Evolutionary conservation across 495 filamentous ascomycete genomes (phyloP).

Genomic region (Massariosphaeria phaeospora): DNA sequence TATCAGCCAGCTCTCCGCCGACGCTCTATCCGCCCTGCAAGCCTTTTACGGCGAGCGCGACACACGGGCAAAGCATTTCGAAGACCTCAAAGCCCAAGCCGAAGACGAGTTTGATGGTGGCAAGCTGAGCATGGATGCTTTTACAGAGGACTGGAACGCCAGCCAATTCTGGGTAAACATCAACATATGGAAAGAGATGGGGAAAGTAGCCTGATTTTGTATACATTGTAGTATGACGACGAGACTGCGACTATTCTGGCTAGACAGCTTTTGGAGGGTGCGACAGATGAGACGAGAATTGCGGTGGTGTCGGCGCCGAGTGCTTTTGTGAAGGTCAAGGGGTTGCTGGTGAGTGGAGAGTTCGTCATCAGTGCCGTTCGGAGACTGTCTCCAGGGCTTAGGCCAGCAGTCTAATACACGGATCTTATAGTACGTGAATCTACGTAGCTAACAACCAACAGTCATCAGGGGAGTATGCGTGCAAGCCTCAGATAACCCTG

Average conservation of each 20-base stretch:
- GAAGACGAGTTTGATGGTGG: slow-evolving; percentile 46
- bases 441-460: slow-evolving; percentile 6
- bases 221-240: slow-evolving; percentile 57
- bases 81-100: slow-evolving; percentile 52
- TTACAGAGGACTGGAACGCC: slow-evolving; percentile 76
- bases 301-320: slow-evolving; percentile 70
- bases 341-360: slow-evolving; percentile 51
- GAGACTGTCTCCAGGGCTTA: too few species aligned
- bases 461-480: slow-evolving; percentile 22
- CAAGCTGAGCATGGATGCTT: slow-evolving; percentile 62
- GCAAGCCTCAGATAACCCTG: slow-evolving; percentile 53
- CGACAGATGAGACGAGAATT: slow-evolving; percentile 49
- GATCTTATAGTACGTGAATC: too few species aligned
- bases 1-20: slow-evolving; percentile 52
- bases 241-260: slow-evolving; percentile 61
- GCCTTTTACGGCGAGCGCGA: slow-evolving; percentile 67
- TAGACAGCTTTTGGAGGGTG: slow-evolving; percentile 55
- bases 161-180: slow-evolving; percentile 68
- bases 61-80: slow-evolving; percentile 56
- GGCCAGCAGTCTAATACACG: too few species aligned
- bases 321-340: slow-evolving; percentile 69
- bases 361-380: too few species aligned
- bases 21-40: slow-evolving; percentile 58
- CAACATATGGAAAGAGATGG: background rate
- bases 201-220: background rate